phyloP scores from a whole-genome alignment of 2,329 filamentous ascomycete species.

The Dothistroma pini region DNA sequence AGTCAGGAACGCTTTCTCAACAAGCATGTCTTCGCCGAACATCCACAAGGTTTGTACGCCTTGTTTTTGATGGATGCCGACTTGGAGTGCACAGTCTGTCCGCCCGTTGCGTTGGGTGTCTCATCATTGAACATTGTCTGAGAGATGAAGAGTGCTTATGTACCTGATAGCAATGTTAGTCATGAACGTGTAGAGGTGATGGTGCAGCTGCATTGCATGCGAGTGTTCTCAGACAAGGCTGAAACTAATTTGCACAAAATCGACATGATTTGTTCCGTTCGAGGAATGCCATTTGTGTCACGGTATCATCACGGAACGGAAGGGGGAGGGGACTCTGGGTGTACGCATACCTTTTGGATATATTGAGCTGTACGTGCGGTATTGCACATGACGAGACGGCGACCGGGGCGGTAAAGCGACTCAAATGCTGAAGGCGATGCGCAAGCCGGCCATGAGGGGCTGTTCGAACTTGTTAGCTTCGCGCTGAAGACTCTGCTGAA shows the following conservation, averaged over 20 bases:
- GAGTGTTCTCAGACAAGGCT: slow-evolving; percentile 63
- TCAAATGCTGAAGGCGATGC: background rate
- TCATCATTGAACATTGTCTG: slow-evolving; percentile 51
- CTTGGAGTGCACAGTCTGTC: slow-evolving; percentile 57
- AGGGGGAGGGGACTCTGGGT: background rate
- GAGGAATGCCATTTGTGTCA: slow-evolving; percentile 65
- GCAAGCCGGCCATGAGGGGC: background rate
- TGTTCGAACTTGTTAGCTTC: slow-evolving; percentile 1
- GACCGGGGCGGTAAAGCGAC: background rate
- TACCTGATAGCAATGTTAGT: slow-evolving; percentile 31
- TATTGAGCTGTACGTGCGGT: background rate
- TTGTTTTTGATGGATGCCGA: slow-evolving; percentile 52
- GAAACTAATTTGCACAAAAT: slow-evolving; percentile 62
- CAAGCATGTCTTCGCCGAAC: slow-evolving; percentile 55
- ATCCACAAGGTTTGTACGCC: slow-evolving; percentile 63
- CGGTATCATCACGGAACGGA: slow-evolving; percentile 54
- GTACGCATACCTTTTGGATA: slow-evolving; percentile 20
- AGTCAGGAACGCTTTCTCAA: slow-evolving; percentile 68
- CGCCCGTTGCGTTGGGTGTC: slow-evolving; percentile 65
- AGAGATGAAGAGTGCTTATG: slow-evolving; percentile 13
- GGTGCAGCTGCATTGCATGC: background rate
- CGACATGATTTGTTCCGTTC: slow-evolving; percentile 62
- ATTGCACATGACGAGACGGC: background rate
- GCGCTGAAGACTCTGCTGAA: background rate
- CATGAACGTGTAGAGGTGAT: slow-evolving; percentile 20